Evolutionary conservation across 495 filamentous ascomycete genomes (phyloP), one percentile per base, ranked within the genome.

Genomic region (Pseudomonodictys pantanalensis): DNA sequence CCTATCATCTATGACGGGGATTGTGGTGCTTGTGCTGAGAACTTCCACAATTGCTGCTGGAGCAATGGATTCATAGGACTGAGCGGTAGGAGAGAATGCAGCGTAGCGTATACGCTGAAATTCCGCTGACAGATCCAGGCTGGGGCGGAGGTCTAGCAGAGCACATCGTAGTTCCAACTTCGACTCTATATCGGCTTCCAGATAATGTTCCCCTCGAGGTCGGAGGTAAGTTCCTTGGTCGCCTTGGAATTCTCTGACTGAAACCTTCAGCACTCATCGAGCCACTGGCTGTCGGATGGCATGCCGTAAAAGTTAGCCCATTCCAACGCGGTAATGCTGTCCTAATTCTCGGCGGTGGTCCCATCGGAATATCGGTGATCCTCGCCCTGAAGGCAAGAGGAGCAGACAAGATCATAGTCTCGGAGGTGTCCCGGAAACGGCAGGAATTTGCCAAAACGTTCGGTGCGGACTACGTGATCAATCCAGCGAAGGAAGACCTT

Each of bases 251-350:
- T n/a, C 17, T 17, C 39, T 38, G 18, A 25, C 18, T 18, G 38
- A 39, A 30, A 6, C 18, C 12, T 25, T 5, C 66, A 73, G 81
- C 83, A 2, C 70, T 84, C 17, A 71, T 86, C 42, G 84, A 88
- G 55, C 85, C 85, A 0, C 71, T 87, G 0, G 72, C 82, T 9
- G 84, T 87, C 3, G 85, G 77, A 51, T 87, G 83, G 83, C 83
- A 87, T 67, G 83, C 82, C n/a, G 78, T 87, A 38, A 79, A 77
- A 17, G 67, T 76, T 41, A 78, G 76, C 15, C 74, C 77, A 0
- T 75, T 83, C 62, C 77, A 83, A 52, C 55, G 68, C 15, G 72
- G 73, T n/a, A 73, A 81, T 49, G 72, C 73, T 2, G 77, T 77
- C 2, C 66, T 87, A 17, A 71, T 88, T 23, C 65, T 86, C 8